Evolutionary conservation across 2,329 filamentous ascomycete genomes (phyloP).

Genomic region (Ascochyta pisi): DNA sequence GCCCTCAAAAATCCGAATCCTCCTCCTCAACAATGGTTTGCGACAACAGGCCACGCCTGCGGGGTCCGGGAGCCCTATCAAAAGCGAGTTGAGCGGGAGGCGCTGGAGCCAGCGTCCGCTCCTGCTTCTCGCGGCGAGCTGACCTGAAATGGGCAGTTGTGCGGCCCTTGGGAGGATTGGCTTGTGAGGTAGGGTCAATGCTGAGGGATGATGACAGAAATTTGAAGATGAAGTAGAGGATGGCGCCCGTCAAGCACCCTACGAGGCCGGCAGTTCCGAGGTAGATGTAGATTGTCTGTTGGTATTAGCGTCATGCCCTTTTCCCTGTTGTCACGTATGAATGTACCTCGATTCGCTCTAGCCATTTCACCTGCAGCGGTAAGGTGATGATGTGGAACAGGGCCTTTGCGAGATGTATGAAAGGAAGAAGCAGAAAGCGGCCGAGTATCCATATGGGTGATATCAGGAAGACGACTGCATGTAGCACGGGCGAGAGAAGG

Average conservation of each 20-base stretch:
- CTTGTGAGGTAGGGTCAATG: constrained; percentile 44
- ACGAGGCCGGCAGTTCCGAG: constrained; percentile 71
- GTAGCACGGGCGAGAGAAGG: neutral
- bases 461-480: constrained; percentile 34
- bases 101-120: constrained; percentile 19
- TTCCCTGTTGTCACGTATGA: neutral
- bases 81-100: constrained; percentile 24
- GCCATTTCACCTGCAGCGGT: constrained; percentile 55
- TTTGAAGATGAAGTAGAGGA: constrained; percentile 64
- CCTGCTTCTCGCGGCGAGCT: constrained; percentile 35
- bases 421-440: constrained; percentile 58
- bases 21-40: constrained; percentile 78
- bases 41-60: constrained; percentile 60
- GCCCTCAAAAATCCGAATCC: constrained; percentile 58
- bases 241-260: constrained; percentile 68
- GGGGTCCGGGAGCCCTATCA: constrained; percentile 39
- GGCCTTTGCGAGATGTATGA: constrained; percentile 55
- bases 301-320: neutral
- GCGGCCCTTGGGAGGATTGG: constrained; percentile 22
- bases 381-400: constrained; percentile 52
- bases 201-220: constrained; percentile 59
- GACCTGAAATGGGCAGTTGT: constrained; percentile 42
- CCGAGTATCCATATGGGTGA: constrained; percentile 58
- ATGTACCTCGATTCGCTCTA: constrained; percentile 63
- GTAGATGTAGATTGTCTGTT: constrained; percentile 60